Evolutionary conservation across 2,329 filamentous ascomycete species (phyloP).

Genomic region (Ophiostoma sp.): DNA sequence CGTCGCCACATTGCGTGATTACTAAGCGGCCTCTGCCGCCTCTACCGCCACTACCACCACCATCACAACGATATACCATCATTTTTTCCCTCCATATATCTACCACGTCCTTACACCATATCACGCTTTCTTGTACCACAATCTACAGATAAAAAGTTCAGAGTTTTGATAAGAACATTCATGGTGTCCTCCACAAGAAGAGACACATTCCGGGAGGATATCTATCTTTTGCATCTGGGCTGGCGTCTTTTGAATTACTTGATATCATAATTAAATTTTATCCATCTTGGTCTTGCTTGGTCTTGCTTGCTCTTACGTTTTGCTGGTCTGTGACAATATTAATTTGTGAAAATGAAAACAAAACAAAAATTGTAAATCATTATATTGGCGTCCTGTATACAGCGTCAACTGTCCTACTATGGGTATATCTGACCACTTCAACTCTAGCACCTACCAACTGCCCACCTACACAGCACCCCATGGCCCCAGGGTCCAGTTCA

Average conservation of each 20-base stretch:
- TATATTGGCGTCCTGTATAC: not conserved
- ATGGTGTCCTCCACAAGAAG: not conserved
- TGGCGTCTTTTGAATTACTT: constrained; percentile 10
- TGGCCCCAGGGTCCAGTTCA: constrained; percentile 57
- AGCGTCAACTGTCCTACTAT: not conserved
- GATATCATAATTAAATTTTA: not conserved
- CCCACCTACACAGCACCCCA: constrained; percentile 47
- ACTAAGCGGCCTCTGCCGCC: constrained; percentile 38
- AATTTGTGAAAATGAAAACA: no score
- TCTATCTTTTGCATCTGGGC: constrained; percentile 10
- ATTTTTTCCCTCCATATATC: not conserved
- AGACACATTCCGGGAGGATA: not conserved
- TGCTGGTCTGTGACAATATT: no score
- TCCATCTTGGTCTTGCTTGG: not conserved
- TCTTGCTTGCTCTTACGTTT: no score
- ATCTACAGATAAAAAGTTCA: not conserved
- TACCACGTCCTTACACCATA: not conserved
- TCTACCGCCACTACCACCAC: not conserved
- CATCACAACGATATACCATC: not conserved
- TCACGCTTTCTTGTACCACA: not conserved
- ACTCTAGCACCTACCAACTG: not conserved
- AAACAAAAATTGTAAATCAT: no score
- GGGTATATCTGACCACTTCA: not conserved
- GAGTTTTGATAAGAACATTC: not conserved
- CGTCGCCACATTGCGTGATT: constrained; percentile 77